Conservation (phyloP, 345 rosid species). For the Salix caprea region DNA sequence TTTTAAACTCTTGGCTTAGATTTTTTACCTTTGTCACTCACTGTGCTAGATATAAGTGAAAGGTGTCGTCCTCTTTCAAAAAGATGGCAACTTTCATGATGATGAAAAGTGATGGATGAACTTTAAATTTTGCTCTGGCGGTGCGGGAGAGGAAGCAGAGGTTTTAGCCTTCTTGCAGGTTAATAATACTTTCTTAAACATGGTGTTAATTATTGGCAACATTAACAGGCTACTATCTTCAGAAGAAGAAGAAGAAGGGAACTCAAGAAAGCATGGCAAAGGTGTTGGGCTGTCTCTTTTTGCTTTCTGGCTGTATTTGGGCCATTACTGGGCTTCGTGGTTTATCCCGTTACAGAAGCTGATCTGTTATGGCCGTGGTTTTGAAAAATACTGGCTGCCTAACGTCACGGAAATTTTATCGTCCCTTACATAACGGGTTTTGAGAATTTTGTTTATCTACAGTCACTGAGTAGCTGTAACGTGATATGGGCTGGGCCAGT, state of each 20-base stretch:
- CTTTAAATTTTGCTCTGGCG: neutral
- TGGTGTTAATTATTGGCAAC: neutral
- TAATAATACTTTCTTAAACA: too few species aligned
- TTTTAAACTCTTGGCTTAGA: neutral
- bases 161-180: neutral
- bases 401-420: too few species aligned
- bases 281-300: neutral
- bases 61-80: neutral
- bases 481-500: too few species aligned
- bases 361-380: too few species aligned
- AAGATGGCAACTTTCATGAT: neutral
- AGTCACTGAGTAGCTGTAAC: too few species aligned
- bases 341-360: neutral
- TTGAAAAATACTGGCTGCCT: too few species aligned
- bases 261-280: neutral
- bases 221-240: neutral
- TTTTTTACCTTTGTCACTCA: neutral
- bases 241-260: too few species aligned
- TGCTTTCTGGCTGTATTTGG: too few species aligned
- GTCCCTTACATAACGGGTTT: too few species aligned
- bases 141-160: neutral
- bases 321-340: too few species aligned
- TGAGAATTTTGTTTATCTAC: too few species aligned
- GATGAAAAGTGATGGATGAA: too few species aligned
- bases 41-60: neutral